phyloP scores from a whole-genome alignment of 2,329 filamentous ascomycete species.

The Gyromitra esculenta region DNA sequence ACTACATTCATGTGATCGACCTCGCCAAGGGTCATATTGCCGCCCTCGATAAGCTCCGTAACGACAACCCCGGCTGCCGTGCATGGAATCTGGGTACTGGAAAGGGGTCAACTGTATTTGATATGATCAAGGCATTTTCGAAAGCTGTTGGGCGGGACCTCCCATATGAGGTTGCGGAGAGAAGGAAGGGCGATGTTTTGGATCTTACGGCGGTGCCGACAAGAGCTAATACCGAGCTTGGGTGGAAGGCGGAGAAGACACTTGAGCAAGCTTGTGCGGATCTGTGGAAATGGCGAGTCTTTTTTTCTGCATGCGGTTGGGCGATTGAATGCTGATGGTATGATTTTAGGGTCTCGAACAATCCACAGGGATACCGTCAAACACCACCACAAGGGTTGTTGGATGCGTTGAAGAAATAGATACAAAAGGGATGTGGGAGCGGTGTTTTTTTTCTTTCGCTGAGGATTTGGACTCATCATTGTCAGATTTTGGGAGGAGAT shows the following conservation, averaged over 20 bases:
- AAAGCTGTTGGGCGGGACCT: conserved; percentile 84
- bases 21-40: conserved; percentile 85
- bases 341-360: conserved; percentile 80
- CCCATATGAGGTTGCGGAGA: conserved; percentile 83
- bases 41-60: conserved; percentile 88
- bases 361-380: conserved; percentile 93
- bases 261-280: conserved; percentile 94
- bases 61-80: conserved; percentile 85
- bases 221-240: conserved; percentile 85
- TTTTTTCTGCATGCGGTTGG: conserved; percentile 2
- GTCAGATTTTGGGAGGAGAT: not conserved
- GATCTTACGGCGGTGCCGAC: conserved; percentile 92
- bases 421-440: not conserved
- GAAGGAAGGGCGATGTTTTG: conserved; percentile 88
- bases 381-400: conserved; percentile 85
- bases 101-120: conserved; percentile 92
- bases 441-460: conserved; percentile 18
- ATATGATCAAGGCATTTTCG: conserved; percentile 96
- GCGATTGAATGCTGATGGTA: not conserved
- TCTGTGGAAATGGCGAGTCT: conserved; percentile 81
- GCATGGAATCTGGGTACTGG: conserved; percentile 98
- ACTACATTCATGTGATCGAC: conserved; percentile 97
- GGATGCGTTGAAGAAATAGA: conserved; percentile 65
- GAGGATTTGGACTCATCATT: conserved; percentile 2
- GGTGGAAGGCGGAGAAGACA: conserved; percentile 89